Evolutionary conservation across 2,329 filamentous ascomycete species (phyloP).

Genomic region (Emmonsia crescens): DNA sequence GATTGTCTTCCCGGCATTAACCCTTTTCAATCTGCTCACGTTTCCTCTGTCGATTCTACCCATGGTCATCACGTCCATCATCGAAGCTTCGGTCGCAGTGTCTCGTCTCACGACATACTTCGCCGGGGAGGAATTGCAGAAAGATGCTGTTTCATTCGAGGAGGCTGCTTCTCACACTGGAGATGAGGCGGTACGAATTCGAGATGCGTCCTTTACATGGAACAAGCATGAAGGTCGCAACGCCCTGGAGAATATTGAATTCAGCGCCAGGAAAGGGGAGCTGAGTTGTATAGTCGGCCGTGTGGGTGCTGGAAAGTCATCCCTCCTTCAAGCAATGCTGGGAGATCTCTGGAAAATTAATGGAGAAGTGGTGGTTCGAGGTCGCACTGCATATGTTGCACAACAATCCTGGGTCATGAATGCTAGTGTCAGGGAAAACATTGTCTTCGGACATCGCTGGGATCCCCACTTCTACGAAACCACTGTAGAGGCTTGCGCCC

Average conservation of each 20-base stretch:
- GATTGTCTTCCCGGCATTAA: conserved; percentile 86
- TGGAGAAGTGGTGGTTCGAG: conserved; percentile 72
- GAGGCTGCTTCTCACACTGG: conserved; percentile 63
- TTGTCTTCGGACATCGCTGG: conserved; percentile 89
- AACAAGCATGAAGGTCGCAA: conserved; percentile 62
- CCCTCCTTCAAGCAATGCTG: conserved; percentile 74
- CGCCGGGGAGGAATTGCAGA: conserved; percentile 77
- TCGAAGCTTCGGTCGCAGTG: conserved; percentile 90
- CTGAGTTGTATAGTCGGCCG: conserved; percentile 86
- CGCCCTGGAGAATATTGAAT: conserved; percentile 72
- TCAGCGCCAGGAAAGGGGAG: conserved; percentile 83
- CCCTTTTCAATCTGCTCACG: conserved; percentile 89
- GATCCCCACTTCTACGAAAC: conserved; percentile 90
- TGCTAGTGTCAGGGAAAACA: conserved; percentile 92
- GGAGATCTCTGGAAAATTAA: conserved; percentile 86
- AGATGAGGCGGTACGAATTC: conserved; percentile 75
- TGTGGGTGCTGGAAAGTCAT: conserved; percentile 93
- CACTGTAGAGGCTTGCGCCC: conserved; percentile 81
- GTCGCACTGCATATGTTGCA: conserved; percentile 78
- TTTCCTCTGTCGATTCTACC: conserved; percentile 90
- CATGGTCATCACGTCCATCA: conserved; percentile 95
- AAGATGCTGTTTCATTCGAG: conserved; percentile 63
- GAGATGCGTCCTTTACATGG: conserved; percentile 88
- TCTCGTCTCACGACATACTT: conserved; percentile 76
- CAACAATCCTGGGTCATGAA: conserved; percentile 97